Evolutionary conservation across 2,329 filamentous ascomycete genomes (phyloP).

Genomic region (Dissoconium aciculare): DNA sequence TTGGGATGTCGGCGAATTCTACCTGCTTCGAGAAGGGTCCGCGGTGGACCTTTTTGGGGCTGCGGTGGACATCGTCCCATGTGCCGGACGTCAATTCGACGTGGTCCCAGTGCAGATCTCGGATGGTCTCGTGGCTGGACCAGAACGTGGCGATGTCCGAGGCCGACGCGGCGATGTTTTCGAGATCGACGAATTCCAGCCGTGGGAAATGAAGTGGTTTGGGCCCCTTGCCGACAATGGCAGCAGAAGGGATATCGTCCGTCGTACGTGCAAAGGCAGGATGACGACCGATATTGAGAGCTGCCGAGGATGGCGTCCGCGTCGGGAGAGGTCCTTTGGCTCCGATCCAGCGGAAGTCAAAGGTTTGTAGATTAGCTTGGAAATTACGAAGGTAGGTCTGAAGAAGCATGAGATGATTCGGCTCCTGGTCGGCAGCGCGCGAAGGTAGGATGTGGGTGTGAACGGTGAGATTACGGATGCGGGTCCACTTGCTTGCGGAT

Average conservation of each 20-base stretch:
- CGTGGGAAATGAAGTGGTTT: conserved; percentile 48
- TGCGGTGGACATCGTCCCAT: conserved; percentile 55
- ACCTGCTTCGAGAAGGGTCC: background rate
- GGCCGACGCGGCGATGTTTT: conserved; percentile 58
- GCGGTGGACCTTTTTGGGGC: background rate
- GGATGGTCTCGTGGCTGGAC: conserved; percentile 49
- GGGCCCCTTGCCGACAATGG: conserved; percentile 2
- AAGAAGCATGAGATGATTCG: conserved; percentile 51
- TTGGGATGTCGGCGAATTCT: conserved; percentile 18
- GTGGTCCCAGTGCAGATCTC: conserved; percentile 68
- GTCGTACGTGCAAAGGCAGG: conserved; percentile 6
- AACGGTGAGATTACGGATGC: conserved; percentile 59
- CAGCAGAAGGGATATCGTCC: conserved; percentile 28
- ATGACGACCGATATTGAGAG: conserved; percentile 5
- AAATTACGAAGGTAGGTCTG: conserved; percentile 67
- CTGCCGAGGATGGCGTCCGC: conserved; percentile 26
- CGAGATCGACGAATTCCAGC: conserved; percentile 53
- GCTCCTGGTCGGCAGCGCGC: conserved; percentile 27
- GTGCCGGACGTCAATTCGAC: conserved; percentile 54
- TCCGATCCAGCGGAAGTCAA: conserved; percentile 66
- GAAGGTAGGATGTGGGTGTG: conserved; percentile 43
- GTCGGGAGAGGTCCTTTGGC: conserved; percentile 59
- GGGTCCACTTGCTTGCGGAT: conserved; percentile 57
- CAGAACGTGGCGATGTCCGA: conserved; percentile 57
- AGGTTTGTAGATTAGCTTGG: conserved; percentile 30